Percentiles rank a stretch among this genome's conserved stretches.
Conservation (phyloP, 225 moss, liverwort and hornwort species). For the Polytrichum commune region DNA sequence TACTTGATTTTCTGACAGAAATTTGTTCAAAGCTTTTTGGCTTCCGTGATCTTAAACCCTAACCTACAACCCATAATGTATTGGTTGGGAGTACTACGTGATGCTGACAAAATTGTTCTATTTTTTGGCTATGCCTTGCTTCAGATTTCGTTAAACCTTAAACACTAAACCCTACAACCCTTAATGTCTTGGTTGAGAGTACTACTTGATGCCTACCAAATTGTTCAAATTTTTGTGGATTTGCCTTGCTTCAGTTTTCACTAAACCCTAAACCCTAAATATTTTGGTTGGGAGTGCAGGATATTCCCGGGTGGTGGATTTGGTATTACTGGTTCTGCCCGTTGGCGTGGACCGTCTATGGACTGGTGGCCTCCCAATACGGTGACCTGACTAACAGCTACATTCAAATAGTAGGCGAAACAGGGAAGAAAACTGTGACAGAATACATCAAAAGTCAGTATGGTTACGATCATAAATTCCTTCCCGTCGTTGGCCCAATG, state of each 20-base stretch:
- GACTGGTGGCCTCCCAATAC: constrained; percentile 51
- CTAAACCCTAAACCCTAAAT: too few relatives aligned
- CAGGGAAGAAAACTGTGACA: constrained; percentile 7
- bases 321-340: constrained; percentile 88
- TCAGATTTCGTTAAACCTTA: too few relatives aligned
- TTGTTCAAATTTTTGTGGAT: background rate
- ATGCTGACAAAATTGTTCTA: too few relatives aligned
- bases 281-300: constrained; percentile 26
- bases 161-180: too few relatives aligned
- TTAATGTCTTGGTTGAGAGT: background rate
- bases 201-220: background rate
- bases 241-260: too few relatives aligned
- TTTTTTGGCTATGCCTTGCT: too few relatives aligned
- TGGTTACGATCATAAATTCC: constrained; percentile 31
- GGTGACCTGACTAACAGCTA: constrained; percentile 28
- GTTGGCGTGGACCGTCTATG: constrained; percentile 64
- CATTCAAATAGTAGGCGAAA: background rate
- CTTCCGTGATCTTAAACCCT: too few relatives aligned
- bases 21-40: too few relatives aligned
- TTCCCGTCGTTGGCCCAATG: constrained; percentile 29
- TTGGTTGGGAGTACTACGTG: too few relatives aligned
- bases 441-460: constrained; percentile 17
- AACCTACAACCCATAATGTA: too few relatives aligned
- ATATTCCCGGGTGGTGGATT: constrained; percentile 74
- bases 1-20: too few relatives aligned